Conservation (phyloP, 495 filamentous ascomycete genomes). For the Penicillium fimorum region DNA sequence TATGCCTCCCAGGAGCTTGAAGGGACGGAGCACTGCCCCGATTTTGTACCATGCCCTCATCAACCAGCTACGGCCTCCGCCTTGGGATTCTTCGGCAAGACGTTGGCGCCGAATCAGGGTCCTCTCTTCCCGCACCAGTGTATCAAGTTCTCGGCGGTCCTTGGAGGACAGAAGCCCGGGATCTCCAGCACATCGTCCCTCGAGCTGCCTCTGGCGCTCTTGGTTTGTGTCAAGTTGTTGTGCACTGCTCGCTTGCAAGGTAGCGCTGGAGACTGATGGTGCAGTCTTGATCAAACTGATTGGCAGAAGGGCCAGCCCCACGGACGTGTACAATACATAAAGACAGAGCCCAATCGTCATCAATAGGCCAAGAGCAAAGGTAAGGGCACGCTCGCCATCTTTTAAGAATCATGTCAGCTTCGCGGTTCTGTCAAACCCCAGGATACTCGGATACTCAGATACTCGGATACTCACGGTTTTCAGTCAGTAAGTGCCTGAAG, state of each 20-base stretch:
- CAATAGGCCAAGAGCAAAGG: slow-evolving; percentile 81
- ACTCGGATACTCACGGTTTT: slow-evolving; percentile 63
- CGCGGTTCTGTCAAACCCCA: background rate
- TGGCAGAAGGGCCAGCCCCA: slow-evolving; percentile 85
- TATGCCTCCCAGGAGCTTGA: slow-evolving; percentile 84
- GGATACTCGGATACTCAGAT: slow-evolving; percentile 36
- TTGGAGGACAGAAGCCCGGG: slow-evolving; percentile 72
- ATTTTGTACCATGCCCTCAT: slow-evolving; percentile 72
- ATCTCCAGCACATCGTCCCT: slow-evolving; percentile 78
- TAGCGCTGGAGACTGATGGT: slow-evolving; percentile 74
- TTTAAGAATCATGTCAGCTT: slow-evolving; percentile 8
- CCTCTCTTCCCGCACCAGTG: slow-evolving; percentile 82
- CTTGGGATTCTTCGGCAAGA: slow-evolving; percentile 74
- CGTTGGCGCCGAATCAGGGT: slow-evolving; percentile 89
- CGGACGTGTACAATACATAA: slow-evolving; percentile 84
- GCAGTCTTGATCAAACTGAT: slow-evolving; percentile 87
- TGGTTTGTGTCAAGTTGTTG: slow-evolving; percentile 80
- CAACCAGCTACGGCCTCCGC: slow-evolving; percentile 67
- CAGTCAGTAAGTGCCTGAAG: slow-evolving; percentile 77
- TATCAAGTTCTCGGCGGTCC: slow-evolving; percentile 84
- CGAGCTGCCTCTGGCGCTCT: slow-evolving; percentile 87
- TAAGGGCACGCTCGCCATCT: slow-evolving; percentile 89
- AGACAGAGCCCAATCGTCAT: slow-evolving; percentile 80
- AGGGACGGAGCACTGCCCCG: slow-evolving; percentile 72
- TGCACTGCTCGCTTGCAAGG: slow-evolving; percentile 69